Base-by-base conservation (phyloP, 352 stramenopile genomes). In the Globisporangium cylindrosporum region DNA sequence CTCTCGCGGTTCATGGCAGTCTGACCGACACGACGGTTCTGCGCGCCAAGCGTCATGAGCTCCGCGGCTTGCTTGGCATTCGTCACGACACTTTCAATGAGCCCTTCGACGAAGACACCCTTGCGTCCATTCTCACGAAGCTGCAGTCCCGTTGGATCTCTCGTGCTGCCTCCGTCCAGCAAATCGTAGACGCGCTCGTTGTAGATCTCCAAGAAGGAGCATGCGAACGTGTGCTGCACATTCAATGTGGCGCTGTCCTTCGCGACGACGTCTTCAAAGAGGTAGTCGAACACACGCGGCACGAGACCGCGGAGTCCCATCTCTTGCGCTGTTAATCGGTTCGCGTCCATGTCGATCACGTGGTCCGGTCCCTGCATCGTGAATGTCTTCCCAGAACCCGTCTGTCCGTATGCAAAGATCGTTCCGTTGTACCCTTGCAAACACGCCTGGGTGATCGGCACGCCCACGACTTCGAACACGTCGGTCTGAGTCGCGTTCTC, bases 161-260 rank as follows among this genome's bases (percentile, higher is more conserved):
- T 84, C 20, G 73, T 62, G 55, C 81, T 86, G 22, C 78, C 73
- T 34, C 73, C 80, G 51, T 96, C 84, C 22, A 98, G 80, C 27
- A 98, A 59, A 78, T 98, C 94, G 67, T 91, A 98, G 53, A 98
- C 94, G 36, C 89, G 82, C 74, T 98, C 94, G 72, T 98, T 98
- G 77, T 98, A 98, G 64, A 98, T 98, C 76, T 98, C 94, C 54
- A 98, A 75, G 71, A 98, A 98, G 0, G 91, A 97, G 76, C 86
- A 93, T 4, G 79, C 69, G 59, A 92, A 92, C 55, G 73, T 92
- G 69, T 90, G 81, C 63, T 90, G 62, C 15, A 92, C 78, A 14
- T 76, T 78, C 62, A 22, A 6, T 22, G 64, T 66, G 49, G 51
- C 69, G 15, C 38, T 41, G 38, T 62, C 62, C 25, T 70, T 58